Evolutionary conservation across 768 basidiomycete genomes (phyloP).

Genomic region (Lepiota brunneoincarnata): DNA sequence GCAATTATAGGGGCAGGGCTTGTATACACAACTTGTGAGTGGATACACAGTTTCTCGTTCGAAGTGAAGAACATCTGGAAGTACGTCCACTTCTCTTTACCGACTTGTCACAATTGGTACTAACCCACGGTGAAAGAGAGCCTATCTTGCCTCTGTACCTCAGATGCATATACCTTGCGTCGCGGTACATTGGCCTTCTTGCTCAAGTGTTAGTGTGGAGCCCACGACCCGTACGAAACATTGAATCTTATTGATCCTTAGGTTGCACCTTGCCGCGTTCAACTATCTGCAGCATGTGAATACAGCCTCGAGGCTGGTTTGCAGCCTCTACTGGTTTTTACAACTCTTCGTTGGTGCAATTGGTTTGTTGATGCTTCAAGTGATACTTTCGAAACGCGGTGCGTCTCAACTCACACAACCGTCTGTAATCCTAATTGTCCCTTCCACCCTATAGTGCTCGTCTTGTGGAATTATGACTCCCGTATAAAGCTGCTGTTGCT

Average conservation of each 20-base stretch:
- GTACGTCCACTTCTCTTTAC: not conserved
- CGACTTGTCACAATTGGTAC: not conserved
- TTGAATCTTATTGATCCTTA: not conserved
- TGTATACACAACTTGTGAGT: conserved; percentile 7
- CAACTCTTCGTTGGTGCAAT: not conserved
- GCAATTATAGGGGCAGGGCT: conserved; percentile 8
- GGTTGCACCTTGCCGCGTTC: not conserved
- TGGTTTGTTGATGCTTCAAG: not conserved
- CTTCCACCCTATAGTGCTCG: not conserved
- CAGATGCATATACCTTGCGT: conserved; percentile 1
- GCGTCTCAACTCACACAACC: not conserved
- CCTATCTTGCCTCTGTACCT: not conserved
- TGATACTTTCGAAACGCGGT: conserved; percentile 4
- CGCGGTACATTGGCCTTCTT: conserved; percentile 4
- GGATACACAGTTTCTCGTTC: conserved; percentile 8
- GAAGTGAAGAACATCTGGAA: conserved; percentile 8
- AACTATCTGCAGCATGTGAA: not conserved
- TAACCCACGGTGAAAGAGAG: not conserved
- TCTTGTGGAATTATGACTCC: not conserved
- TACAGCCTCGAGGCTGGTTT: not conserved
- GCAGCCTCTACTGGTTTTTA: not conserved
- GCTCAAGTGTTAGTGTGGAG: conserved; percentile 2
- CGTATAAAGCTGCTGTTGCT: not conserved
- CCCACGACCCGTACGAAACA: not conserved
- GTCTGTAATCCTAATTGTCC: not conserved